Conservation (phyloP, 1,284 basidiomycete species). For the Gomphus sp. region DNA sequence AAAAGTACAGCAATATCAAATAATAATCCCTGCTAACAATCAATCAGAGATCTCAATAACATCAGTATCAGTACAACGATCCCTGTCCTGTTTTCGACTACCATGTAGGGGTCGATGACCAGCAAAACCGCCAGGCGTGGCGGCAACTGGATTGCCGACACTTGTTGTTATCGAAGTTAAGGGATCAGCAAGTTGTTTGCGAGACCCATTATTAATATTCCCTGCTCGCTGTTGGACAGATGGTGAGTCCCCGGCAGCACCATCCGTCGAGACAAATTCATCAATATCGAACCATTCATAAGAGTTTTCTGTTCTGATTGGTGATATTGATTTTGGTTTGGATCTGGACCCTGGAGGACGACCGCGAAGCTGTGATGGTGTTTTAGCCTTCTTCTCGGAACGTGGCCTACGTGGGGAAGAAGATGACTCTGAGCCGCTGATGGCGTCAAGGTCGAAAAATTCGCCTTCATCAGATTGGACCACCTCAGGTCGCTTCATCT, state of each 20-base stretch:
- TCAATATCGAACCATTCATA: neutral
- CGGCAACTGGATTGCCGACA: neutral
- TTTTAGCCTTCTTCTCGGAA: neutral
- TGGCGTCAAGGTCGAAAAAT: conserved; percentile 24
- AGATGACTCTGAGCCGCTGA: conserved; percentile 12
- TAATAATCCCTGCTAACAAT: neutral
- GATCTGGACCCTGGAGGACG: neutral
- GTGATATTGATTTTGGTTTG: neutral
- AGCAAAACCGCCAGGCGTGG: neutral
- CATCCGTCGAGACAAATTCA: neutral
- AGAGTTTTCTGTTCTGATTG: neutral
- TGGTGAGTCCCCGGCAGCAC: neutral
- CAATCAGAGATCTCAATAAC: neutral
- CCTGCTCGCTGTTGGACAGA: neutral
- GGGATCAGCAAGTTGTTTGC: neutral
- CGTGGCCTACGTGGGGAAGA: neutral
- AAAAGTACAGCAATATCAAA: neutral
- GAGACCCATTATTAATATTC: neutral
- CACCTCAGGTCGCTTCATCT: neutral
- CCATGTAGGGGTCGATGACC: neutral
- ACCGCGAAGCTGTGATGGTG: neutral
- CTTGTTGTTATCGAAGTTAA: neutral
- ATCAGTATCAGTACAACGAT: neutral
- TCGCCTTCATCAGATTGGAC: conserved; percentile 21
- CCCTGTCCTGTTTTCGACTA: neutral